Evolutionary conservation across 202 grass and related monocot genomes (phyloP).

Genomic region (Zoysia matrella): DNA sequence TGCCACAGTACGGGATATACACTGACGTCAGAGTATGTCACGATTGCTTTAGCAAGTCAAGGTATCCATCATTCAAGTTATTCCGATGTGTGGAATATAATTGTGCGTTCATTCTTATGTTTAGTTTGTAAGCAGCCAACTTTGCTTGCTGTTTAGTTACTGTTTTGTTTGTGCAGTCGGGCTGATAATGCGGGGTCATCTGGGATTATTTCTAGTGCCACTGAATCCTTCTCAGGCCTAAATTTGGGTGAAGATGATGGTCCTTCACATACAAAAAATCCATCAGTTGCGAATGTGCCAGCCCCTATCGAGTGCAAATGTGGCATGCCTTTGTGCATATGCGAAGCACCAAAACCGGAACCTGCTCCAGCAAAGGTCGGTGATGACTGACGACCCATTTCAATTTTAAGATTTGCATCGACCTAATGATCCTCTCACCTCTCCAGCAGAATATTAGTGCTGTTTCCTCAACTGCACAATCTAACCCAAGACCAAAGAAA

Average conservation of each 20-base stretch:
- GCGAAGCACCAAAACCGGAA: conserved; percentile 79
- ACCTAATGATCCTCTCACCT: conserved; percentile 17
- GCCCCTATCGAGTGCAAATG: conserved; percentile 78
- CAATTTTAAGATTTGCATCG: conserved; percentile 1
- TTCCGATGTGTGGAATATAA: background rate
- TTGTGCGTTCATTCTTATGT: background rate
- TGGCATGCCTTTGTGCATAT: conserved; percentile 99
- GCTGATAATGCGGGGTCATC: conserved; percentile 29
- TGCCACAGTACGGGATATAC: conserved; percentile 89
- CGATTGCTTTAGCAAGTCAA: conserved; percentile 80
- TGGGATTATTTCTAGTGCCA: conserved; percentile 33
- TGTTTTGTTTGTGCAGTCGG: conserved; percentile 45
- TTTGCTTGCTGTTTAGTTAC: background rate
- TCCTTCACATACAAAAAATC: conserved; percentile 40
- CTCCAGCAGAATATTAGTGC: conserved; percentile 52
- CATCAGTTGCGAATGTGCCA: conserved; percentile 23
- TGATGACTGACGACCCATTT: background rate
- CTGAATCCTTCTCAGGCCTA: conserved; percentile 75
- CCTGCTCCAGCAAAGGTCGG: conserved; percentile 62
- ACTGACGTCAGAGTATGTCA: conserved; percentile 90
- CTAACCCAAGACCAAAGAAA: conserved; percentile 74
- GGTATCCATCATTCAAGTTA: conserved; percentile 46
- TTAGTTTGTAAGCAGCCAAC: background rate
- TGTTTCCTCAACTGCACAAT: conserved; percentile 48
- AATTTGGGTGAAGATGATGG: conserved; percentile 58